Evolutionary conservation across 441 rosid genomes (phyloP).

Genomic region (Mallotus repandus): DNA sequence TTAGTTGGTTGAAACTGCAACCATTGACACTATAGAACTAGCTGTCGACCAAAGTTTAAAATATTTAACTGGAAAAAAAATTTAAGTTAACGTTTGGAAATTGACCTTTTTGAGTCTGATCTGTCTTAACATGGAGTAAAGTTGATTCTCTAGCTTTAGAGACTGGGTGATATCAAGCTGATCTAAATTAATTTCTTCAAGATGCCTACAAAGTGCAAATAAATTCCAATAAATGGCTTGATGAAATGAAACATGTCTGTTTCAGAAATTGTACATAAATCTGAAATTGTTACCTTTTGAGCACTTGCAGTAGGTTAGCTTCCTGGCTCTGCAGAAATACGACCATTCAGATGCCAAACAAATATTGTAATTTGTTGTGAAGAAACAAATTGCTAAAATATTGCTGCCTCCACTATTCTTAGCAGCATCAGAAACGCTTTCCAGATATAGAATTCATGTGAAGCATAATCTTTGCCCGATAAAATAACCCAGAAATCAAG

Average conservation of each 20-base stretch:
- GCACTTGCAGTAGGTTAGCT: background rate
- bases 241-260: background rate
- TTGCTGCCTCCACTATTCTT: no score
- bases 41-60: no score
- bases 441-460: no score
- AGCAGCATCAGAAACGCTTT: no score
- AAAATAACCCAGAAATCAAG: no score
- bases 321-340: background rate
- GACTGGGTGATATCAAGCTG: conserved; percentile 21
- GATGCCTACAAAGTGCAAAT: conserved; percentile 12
- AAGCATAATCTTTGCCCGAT: no score
- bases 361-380: no score
- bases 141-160: conserved; percentile 19
- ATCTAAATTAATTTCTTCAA: conserved; percentile 20
- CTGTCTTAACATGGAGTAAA: conserved; percentile 14
- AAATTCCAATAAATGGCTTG: background rate
- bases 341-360: no score
- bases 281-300: background rate
- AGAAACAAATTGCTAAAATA: no score
- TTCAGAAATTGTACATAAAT: background rate
- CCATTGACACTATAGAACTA: no score
- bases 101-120: conserved; percentile 26
- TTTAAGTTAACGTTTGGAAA: background rate
- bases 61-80: no score
- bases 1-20: no score